Base-by-base conservation (phyloP, 306 rosid species). In the Potentilla sterilis region DNA sequence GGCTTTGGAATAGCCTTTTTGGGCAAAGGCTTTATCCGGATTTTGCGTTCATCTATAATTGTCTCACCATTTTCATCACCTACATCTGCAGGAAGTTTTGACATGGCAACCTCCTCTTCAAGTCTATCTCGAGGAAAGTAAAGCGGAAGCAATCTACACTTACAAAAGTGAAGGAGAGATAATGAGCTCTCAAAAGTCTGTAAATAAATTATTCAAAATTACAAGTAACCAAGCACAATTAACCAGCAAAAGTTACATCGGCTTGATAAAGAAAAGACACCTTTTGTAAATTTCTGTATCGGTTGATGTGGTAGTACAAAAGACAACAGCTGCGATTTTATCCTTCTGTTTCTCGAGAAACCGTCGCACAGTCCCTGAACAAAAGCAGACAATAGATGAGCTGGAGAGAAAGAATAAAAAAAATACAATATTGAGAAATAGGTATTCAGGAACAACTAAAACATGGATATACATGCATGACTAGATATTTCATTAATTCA, bases 1-100 rank as follows among this genome's bases (percentile, higher is more conserved):
- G 93, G 89, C 70, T 83, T 87, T 6, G 87, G 75, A 77, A 68
- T 72, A 67, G 59, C 78, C 70, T 85, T 88, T 83, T 90, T 90
- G 52, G 97, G 99, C 87, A 95, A 89, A 75, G 96, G 86, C 82
- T 89, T 90, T 84, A 95, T 95, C 85, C 99, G 88, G 88, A 95
- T 95, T 88, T 95, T 95, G 61, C 99, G 97, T 80, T 92, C 99
- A 74, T 92, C 96, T 75, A 95, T 86, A 79, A 85, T 81, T 9
- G 97, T 95, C 89, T 95, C 99, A 11, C 99, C 99, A 83, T 95
- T 95, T 81, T 95, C 99, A 90, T 95, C 99, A 77, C 99, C 99
- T 75, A 95, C 97, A 83, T 95, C 99, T 69, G 97, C 92, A 71
- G 99, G 99, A 86, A 95, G 97, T 84, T 90, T 95, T 47, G 79